These are phyloP conservation scores for Phlebopus sp. DNA, from an alignment of 1,284 basidiomycete genomes.

Conservation along the genomic window DNA sequence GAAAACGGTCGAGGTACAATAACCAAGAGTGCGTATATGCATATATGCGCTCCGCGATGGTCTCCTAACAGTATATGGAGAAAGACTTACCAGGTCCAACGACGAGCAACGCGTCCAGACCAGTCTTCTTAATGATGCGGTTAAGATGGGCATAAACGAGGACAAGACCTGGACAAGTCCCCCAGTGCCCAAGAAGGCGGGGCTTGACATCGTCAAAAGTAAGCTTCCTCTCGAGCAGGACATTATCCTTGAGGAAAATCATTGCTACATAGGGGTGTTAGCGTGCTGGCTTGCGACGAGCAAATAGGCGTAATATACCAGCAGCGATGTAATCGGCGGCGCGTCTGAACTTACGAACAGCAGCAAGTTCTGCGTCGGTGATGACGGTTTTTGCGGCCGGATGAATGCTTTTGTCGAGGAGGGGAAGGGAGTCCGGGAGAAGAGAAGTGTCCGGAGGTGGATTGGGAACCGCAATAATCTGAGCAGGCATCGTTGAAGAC, in stretches of 20 bases:
- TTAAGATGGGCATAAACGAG: conserved; percentile 82
- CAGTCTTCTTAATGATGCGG: conserved; percentile 64
- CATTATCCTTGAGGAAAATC: conserved; percentile 79
- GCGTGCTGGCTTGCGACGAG: background rate
- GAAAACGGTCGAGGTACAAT: too few species aligned
- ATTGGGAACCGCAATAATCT: conserved; percentile 53
- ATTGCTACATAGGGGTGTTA: conserved; percentile 45
- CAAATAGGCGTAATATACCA: conserved; percentile 35
- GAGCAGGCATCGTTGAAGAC: conserved; percentile 49
- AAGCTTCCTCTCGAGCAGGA: conserved; percentile 62
- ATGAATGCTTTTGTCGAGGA: conserved; percentile 45
- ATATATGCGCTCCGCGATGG: background rate
- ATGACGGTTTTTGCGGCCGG: conserved; percentile 45
- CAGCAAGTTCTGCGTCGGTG: conserved; percentile 45
- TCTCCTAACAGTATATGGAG: background rate
- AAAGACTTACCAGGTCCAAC: conserved; percentile 58
- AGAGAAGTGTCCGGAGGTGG: conserved; percentile 62
- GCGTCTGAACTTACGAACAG: conserved; percentile 52
- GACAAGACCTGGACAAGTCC: conserved; percentile 74
- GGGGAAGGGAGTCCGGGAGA: conserved; percentile 42
- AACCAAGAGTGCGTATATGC: background rate
- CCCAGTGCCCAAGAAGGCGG: conserved; percentile 77
- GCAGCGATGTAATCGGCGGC: conserved; percentile 67
- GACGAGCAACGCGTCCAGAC: conserved; percentile 64
- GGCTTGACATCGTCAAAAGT: conserved; percentile 70